A percentile compares a stretch with the other conserved stretches of the same genome.
These are phyloP conservation scores for Aspergillus sp. DNA, from an alignment of 2,329 filamentous ascomycete genomes.

Conservation along the genomic window DNA sequence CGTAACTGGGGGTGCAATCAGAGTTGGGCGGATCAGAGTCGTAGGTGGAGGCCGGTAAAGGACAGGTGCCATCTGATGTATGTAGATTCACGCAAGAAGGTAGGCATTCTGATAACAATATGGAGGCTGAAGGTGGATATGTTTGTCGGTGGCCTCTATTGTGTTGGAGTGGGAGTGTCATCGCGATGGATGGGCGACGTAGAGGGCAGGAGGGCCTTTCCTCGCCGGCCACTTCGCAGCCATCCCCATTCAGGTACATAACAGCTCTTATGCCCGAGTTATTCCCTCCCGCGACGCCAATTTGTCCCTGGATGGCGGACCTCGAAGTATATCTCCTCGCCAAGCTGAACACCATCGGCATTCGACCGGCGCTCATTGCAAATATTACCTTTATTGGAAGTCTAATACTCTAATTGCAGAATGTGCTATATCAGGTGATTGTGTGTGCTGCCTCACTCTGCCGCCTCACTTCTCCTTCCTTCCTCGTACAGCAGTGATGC, in stretches of 20 bases:
- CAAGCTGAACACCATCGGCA: background rate
- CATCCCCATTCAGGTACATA: background rate
- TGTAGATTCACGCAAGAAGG: constrained; percentile 4
- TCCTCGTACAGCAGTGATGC: background rate
- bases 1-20: constrained; percentile 20
- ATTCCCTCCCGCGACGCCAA: background rate
- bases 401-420: background rate
- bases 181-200: background rate
- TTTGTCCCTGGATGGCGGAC: no score
- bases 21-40: constrained; percentile 26
- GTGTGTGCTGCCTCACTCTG: background rate
- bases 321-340: background rate
- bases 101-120: constrained; percentile 25
- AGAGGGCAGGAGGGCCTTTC: background rate
- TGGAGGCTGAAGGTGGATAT: background rate
- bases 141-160: background rate
- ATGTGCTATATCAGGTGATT: background rate
- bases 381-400: background rate
- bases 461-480: background rate
- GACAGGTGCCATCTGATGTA: constrained; percentile 32
- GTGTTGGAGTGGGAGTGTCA: background rate
- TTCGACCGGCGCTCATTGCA: background rate
- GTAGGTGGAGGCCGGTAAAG: constrained; percentile 24
- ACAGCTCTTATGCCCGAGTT: background rate
- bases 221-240: background rate